Conservation (phyloP, 2,329 filamentous ascomycete species). For the Fusarium lyarnte region DNA sequence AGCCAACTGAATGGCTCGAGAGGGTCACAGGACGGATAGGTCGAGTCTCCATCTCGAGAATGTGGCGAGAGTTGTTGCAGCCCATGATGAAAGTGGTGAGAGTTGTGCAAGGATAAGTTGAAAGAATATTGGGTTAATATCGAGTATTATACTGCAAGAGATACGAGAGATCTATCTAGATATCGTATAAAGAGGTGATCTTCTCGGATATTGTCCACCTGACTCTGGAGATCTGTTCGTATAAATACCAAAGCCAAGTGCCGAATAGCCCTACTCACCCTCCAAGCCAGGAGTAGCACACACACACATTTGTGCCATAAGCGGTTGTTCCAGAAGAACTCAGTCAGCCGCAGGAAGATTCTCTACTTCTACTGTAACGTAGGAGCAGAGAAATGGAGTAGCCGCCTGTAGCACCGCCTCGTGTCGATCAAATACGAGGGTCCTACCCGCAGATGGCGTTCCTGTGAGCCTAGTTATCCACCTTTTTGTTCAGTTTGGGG, state of each 20-base stretch:
- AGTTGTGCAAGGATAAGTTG: not conserved
- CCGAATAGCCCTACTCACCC: not conserved
- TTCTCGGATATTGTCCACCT: not conserved
- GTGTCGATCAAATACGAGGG: conserved; percentile 35
- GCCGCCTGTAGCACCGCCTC: conserved; percentile 30
- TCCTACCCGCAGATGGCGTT: conserved; percentile 29
- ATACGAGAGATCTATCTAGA: not conserved
- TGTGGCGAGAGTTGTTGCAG: conserved; percentile 30
- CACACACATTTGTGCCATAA: conserved; percentile 9
- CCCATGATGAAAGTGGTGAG: conserved; percentile 23
- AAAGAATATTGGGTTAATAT: not conserved
- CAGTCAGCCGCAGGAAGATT: conserved; percentile 8
- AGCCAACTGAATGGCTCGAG: conserved; percentile 30
- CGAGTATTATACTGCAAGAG: conserved; percentile 1
- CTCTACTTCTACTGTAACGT: conserved; percentile 10
- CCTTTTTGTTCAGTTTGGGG: conserved; percentile 10
- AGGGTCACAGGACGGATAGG: conserved; percentile 28
- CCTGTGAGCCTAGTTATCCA: conserved; percentile 21
- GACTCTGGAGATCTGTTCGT: conserved; percentile 20
- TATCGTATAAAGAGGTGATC: conserved; percentile 9
- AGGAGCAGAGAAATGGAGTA: conserved; percentile 20
- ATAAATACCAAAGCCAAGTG: conserved; percentile 15
- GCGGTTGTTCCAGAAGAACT: conserved; percentile 16
- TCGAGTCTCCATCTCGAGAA: conserved; percentile 33
- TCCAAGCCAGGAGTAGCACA: not conserved